Evolutionary conservation across 2,329 filamentous ascomycete genomes (phyloP), one percentile per base, ranked within the genome.

Genomic region (Sporothrix variecibatus): DNA sequence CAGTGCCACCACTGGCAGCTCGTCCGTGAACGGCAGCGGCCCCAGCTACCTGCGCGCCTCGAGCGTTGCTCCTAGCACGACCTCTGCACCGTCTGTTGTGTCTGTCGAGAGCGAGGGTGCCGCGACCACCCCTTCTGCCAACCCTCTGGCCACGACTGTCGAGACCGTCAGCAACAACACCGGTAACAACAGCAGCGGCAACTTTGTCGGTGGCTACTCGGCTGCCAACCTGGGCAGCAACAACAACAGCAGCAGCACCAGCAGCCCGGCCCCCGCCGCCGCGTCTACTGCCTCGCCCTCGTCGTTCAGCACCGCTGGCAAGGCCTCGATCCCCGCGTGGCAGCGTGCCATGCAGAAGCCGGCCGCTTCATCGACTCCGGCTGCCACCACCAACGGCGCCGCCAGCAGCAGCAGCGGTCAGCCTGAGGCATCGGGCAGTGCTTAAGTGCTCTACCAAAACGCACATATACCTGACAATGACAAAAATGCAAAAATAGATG

Each of bases 321-420:
- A 88, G 82, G 92, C 92, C 12, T 90, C 92, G 12, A 95, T 95
- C 77, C 93, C 93, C 4, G 89, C 92, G 4, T 95, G 93, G 93
- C 93, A 95, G 83, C 88, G 94, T 86, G 91, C 92, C 67, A 90
- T 91, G 80, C 86, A 89, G 43, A 76, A 93, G 1, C 92, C 92
- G 0, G 83, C 91, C 11, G 84, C 93, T 9, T 79, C 88, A 28
- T 89, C 74, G 40, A 53, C 74, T 15, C 31, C 71, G 4, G 23
- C 74, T 46, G 20, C 64, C 7, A 28, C 62, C 65, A 46, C 53
- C 34, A 73, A 53, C 46, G 46, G 62, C 49, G 12, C 51, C 3
- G 15, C 60, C 56, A 53, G 62, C 65, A 58, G 65, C 64, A 73
- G 72, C 73, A 70, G 65, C 46, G 40, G 34, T 5, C 71, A 72